Conservation (phyloP, 257 asterid species). For the Solanum chiquidenum region DNA sequence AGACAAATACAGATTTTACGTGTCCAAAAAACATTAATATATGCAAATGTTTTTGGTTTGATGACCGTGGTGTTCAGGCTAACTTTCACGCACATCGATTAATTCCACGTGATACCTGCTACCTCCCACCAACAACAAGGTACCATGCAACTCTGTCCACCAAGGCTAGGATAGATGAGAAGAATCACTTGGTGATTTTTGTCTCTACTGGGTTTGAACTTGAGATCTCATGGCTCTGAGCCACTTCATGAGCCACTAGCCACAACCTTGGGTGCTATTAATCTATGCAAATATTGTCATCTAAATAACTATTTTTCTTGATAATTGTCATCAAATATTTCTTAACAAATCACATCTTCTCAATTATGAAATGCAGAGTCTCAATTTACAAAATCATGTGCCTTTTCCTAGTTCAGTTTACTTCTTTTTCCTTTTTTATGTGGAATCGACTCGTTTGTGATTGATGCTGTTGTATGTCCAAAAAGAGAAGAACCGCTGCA, state of each 20-base stretch:
- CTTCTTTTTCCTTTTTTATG: not conserved
- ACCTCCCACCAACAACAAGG: not conserved
- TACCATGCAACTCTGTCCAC: not conserved
- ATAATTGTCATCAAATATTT: not conserved
- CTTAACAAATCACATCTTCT: not conserved
- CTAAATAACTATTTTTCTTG: not conserved
- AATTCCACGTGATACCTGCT: not conserved
- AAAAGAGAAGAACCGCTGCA: not conserved
- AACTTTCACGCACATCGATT: not conserved
- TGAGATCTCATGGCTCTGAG: not conserved
- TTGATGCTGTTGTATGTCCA: not conserved
- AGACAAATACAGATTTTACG: not conserved
- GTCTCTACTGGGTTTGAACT: not conserved
- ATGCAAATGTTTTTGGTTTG: not conserved
- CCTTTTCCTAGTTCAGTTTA: not conserved
- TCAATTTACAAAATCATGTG: not conserved
- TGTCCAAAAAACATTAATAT: not conserved
- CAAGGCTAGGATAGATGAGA: not conserved
- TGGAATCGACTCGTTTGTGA: not conserved
- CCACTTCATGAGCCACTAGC: not conserved
- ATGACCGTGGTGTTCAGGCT: not conserved
- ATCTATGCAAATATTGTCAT: not conserved
- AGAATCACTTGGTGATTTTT: not conserved
- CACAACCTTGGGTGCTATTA: not conserved
- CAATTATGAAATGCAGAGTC: not conserved